Evolutionary conservation across 2,329 filamentous ascomycete genomes (phyloP).

Genomic region (Ophiostoma himal-ulmi): DNA sequence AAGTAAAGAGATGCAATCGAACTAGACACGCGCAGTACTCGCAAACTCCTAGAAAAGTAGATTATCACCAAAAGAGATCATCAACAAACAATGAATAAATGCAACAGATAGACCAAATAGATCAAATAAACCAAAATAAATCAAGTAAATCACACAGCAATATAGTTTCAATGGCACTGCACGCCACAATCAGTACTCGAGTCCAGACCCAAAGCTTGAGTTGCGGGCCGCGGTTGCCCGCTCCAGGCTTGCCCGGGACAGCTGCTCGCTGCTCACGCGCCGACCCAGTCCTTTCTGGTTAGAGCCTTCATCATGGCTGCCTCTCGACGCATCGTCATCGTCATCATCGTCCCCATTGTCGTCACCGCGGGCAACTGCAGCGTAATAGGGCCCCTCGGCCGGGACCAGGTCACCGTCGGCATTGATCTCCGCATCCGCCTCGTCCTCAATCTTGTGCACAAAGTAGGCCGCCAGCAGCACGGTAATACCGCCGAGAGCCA

Average conservation of each 20-base stretch:
- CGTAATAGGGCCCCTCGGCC: constrained; percentile 38
- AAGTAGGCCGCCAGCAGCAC: constrained; percentile 72
- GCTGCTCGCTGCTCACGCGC: constrained; percentile 39
- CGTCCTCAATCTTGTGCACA: constrained; percentile 61
- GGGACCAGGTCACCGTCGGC: constrained; percentile 35
- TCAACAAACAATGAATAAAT: background rate
- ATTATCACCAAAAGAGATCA: background rate
- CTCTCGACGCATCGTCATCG: background rate
- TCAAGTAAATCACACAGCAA: background rate
- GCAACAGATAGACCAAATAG: background rate
- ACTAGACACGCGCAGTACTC: background rate
- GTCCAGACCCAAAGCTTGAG: constrained; percentile 44
- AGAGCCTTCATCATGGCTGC: background rate
- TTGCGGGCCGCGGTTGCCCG: constrained; percentile 44
- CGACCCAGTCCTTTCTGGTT: constrained; percentile 30
- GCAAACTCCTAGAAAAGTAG: background rate
- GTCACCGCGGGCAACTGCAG: constrained; percentile 11
- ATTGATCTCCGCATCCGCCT: constrained; percentile 45
- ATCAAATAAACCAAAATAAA: background rate
- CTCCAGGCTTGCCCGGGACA: constrained; percentile 41
- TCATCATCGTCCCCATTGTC: background rate
- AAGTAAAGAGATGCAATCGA: background rate
- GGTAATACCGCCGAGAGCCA: constrained; percentile 75
- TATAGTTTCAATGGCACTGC: background rate
- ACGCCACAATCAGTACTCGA: constrained; percentile 37